Conservation (phyloP, 78 protist genomes). For the Dictyostelium capitatum region DNA sequence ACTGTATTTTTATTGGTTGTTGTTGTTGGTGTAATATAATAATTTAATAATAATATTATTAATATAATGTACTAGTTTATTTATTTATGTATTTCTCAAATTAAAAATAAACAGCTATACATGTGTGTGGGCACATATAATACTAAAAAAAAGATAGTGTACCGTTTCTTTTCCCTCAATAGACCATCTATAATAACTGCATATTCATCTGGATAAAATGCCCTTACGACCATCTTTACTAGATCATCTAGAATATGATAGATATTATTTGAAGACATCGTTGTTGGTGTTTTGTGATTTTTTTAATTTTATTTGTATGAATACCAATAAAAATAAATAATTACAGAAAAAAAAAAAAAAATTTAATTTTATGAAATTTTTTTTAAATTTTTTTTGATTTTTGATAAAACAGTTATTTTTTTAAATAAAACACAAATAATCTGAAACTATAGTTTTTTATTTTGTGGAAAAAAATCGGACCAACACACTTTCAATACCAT, state of each 20-base stretch:
- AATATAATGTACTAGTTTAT: neutral
- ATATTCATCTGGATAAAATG: constrained; percentile 58
- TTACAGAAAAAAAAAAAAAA: neutral
- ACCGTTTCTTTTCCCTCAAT: constrained; percentile 69
- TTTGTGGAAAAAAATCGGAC: too few species aligned
- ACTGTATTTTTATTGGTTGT: neutral
- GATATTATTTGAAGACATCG: constrained; percentile 11
- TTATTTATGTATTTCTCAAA: neutral
- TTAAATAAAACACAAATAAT: neutral
- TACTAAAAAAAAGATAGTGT: neutral
- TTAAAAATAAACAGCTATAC: neutral
- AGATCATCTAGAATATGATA: constrained; percentile 66
- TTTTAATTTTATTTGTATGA: neutral
- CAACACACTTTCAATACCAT: too few species aligned
- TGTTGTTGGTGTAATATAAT: neutral
- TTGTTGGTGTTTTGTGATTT: neutral
- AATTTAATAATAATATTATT: neutral
- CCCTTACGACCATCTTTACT: constrained; percentile 53
- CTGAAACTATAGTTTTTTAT: too few species aligned
- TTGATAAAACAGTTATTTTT: neutral
- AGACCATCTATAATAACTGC: constrained; percentile 66
- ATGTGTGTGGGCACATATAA: neutral
- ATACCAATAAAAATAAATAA: neutral
- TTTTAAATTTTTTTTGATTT: neutral
- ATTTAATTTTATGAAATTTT: neutral